Percentiles rank a stretch among this genome's conserved stretches.
Evolutionary conservation across 1,284 basidiomycete species (phyloP).

Genomic region (Ustilago vetiveriae): DNA sequence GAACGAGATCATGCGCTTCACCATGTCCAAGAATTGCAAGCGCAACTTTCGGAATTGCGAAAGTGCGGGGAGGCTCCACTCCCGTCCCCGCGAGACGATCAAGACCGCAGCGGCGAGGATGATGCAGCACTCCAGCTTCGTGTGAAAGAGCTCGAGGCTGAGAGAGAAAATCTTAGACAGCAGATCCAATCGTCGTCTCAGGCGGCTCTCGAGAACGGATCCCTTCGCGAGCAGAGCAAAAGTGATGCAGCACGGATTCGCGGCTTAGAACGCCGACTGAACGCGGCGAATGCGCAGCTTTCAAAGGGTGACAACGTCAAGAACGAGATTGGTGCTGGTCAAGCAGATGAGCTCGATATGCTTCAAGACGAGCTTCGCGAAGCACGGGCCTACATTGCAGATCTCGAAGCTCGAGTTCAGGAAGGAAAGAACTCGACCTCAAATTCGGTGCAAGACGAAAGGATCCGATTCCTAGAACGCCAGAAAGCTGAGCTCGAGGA

Average conservation of each 20-base stretch:
- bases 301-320: conserved; percentile 6
- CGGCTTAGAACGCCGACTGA: conserved; percentile 26
- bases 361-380: conserved; percentile 20
- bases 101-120: not conserved
- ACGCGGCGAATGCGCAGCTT: conserved; percentile 22
- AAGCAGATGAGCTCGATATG: conserved; percentile 7
- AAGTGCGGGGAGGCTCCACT: not conserved
- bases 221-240: conserved; percentile 17
- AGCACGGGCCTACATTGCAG: conserved; percentile 17
- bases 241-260: conserved; percentile 29
- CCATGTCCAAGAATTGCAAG: conserved; percentile 15
- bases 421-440: conserved; percentile 9
- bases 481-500: conserved; percentile 43
- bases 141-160: conserved; percentile 20
- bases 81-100: not conserved
- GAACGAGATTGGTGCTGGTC: conserved; percentile 5
- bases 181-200: not conserved
- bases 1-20: conserved; percentile 40
- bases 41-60: conserved; percentile 8
- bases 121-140: conserved; percentile 7
- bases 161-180: not conserved
- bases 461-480: conserved; percentile 21
- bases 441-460: conserved; percentile 22
- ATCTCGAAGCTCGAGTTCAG: conserved; percentile 13
- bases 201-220: conserved; percentile 4